These are phyloP conservation scores for Malassezia caprae DNA, from an alignment of 1,284 basidiomycete species.

Conservation along the genomic window DNA sequence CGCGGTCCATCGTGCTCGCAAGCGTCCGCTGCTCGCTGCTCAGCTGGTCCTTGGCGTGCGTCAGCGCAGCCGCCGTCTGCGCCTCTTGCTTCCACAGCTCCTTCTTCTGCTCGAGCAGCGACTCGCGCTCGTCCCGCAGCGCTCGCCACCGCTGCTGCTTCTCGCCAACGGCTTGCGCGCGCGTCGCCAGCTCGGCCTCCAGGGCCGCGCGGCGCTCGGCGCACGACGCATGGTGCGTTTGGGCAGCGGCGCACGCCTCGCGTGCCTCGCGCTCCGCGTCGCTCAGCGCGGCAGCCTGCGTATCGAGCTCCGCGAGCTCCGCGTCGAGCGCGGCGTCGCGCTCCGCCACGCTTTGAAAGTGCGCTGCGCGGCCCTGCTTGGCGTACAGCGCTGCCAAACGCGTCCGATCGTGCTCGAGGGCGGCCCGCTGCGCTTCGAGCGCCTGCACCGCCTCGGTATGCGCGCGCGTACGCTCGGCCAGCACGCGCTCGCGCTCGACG, in stretches of 20 bases:
- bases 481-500: slow-evolving; percentile 56
- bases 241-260: slow-evolving; percentile 17
- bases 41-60: slow-evolving; percentile 70
- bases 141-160: slow-evolving; percentile 22
- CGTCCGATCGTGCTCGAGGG: slow-evolving; percentile 31
- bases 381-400: slow-evolving; percentile 35
- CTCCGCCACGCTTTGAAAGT: slow-evolving; percentile 32
- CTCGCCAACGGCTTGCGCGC: slow-evolving; percentile 47
- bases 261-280: slow-evolving; percentile 20
- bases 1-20: slow-evolving; percentile 79
- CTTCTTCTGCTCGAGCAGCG: slow-evolving; percentile 45
- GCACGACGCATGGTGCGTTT: slow-evolving; percentile 61
- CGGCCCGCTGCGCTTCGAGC: slow-evolving; percentile 26
- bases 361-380: slow-evolving; percentile 38
- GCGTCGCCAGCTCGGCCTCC: slow-evolving; percentile 57
- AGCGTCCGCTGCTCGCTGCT: slow-evolving; percentile 66
- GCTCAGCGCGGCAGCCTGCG: slow-evolving; percentile 20
- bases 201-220: slow-evolving; percentile 52
- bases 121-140: slow-evolving; percentile 46
- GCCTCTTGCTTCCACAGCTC: slow-evolving; percentile 63
- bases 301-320: slow-evolving; percentile 29
- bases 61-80: slow-evolving; percentile 64
- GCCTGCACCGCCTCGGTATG: slow-evolving; percentile 57
- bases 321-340: slow-evolving; percentile 35
- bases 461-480: slow-evolving; percentile 59